Evolutionary conservation across 306 rosid species (phyloP).

Genomic region (Malus orientalis): DNA sequence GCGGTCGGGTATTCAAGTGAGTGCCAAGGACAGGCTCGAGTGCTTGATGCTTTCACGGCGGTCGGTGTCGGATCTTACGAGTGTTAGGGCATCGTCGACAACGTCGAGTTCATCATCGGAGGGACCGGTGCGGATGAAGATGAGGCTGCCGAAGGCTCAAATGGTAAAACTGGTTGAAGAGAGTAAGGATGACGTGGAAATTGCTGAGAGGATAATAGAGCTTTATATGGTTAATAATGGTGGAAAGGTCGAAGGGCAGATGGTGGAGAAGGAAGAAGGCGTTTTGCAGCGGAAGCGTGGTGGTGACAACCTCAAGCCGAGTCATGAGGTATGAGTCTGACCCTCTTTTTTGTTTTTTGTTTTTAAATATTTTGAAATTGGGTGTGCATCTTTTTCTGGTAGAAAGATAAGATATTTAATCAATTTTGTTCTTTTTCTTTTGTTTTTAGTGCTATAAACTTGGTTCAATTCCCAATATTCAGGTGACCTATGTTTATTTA

Average conservation of each 20-base stretch:
- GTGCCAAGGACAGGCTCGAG: slow-evolving; percentile 73
- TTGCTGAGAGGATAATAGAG: slow-evolving; percentile 54
- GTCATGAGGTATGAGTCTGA: background rate
- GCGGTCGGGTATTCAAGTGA: slow-evolving; percentile 45
- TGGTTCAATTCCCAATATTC: no score
- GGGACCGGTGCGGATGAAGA: slow-evolving; percentile 40
- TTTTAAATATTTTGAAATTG: background rate
- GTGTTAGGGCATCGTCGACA: background rate
- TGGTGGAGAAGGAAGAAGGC: background rate
- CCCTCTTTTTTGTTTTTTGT: background rate
- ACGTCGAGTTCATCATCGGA: background rate
- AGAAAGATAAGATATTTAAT: background rate
- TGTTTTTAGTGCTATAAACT: no score
- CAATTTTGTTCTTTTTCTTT: background rate
- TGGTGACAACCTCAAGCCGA: background rate
- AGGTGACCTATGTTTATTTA: no score
- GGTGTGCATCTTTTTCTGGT: background rate
- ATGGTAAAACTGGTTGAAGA: slow-evolving; percentile 58
- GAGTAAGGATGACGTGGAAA: slow-evolving; percentile 39
- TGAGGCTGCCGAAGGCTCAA: slow-evolving; percentile 65
- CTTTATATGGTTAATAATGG: slow-evolving; percentile 30
- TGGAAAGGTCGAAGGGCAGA: background rate
- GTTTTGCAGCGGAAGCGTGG: background rate
- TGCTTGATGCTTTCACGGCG: slow-evolving; percentile 68
- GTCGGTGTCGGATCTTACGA: slow-evolving; percentile 47